phyloP scores from a whole-genome alignment of 352 stramenopile species.

The Phytophthora parvispora region DNA sequence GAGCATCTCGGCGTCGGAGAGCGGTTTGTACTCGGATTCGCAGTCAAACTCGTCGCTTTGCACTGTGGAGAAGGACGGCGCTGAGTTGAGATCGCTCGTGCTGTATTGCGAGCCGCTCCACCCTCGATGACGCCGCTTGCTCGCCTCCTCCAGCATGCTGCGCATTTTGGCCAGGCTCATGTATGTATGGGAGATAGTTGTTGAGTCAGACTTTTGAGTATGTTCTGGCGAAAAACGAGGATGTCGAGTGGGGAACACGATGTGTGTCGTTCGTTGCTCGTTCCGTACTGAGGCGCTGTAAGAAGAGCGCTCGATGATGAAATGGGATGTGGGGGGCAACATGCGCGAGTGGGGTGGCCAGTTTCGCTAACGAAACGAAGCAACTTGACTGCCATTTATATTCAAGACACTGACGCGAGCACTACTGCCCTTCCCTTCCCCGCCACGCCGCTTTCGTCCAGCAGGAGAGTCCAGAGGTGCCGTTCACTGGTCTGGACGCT shows the following conservation, averaged over 20 bases:
- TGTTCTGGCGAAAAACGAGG: background rate
- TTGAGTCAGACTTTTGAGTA: background rate
- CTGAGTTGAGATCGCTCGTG: background rate
- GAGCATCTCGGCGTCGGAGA: conserved; percentile 24
- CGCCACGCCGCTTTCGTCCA: background rate
- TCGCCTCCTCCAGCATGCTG: conserved; percentile 14
- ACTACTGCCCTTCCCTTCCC: background rate
- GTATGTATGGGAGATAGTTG: background rate
- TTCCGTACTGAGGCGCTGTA: conserved; percentile 8
- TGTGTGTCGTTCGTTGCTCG: conserved; percentile 4
- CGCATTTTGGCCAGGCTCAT: conserved; percentile 22
- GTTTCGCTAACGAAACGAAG: background rate
- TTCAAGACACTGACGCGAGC: background rate
- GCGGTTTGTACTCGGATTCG: conserved; percentile 7
- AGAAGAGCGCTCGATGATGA: conserved; percentile 10
- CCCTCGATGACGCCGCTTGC: conserved; percentile 3
- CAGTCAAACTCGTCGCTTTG: conserved; percentile 7
- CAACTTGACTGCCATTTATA: background rate
- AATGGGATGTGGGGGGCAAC: conserved; percentile 2
- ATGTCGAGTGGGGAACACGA: background rate
- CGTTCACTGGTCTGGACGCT: background rate
- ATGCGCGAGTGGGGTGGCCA: conserved; percentile 2
- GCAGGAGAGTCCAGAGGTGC: background rate
- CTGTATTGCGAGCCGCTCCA: conserved; percentile 15
- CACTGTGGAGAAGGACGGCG: conserved; percentile 21